Percentiles rank a stretch among this genome's conserved stretches.
These are phyloP conservation scores for Zalerion maritima DNA, from an alignment of 495 filamentous ascomycete species.

Conservation along the genomic window DNA sequence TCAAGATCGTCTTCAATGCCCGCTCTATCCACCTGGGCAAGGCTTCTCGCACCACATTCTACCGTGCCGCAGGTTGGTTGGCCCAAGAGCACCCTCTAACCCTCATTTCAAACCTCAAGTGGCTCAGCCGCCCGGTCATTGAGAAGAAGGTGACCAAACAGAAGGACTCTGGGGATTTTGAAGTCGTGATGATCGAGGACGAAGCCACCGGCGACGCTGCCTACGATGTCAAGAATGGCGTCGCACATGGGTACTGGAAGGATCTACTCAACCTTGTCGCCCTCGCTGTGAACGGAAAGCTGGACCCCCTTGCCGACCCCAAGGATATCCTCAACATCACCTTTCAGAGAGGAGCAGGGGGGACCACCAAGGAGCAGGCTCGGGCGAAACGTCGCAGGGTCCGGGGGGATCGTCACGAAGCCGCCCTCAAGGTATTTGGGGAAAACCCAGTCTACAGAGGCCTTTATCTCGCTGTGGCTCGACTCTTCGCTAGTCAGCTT, in stretches of 20 bases:
- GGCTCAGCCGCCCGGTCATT: constrained; percentile 30
- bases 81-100: constrained; percentile 27
- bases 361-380: neutral
- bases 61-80: constrained; percentile 33
- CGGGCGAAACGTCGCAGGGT: constrained; percentile 1
- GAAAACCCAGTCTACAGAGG: constrained; percentile 21
- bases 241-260: constrained; percentile 36
- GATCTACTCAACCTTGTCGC: constrained; percentile 33
- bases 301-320: constrained; percentile 16
- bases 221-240: constrained; percentile 26
- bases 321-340: constrained; percentile 17
- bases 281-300: constrained; percentile 21
- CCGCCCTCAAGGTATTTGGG: constrained; percentile 14
- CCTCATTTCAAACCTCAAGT: constrained; percentile 26
- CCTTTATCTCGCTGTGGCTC: constrained; percentile 28
- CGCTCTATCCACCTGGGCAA: constrained; percentile 37
- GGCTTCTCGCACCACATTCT: constrained; percentile 20
- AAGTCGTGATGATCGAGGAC: constrained; percentile 10
- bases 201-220: constrained; percentile 12
- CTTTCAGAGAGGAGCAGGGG: constrained; percentile 5
- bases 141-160: constrained; percentile 23
- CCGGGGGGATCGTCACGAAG: constrained; percentile 14
- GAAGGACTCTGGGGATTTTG: constrained; percentile 9
- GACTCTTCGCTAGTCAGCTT: constrained; percentile 34
- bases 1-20: constrained; percentile 37